These are phyloP conservation scores for Eutrema heterophyllum DNA, from an alignment of 345 rosid genomes.

Conservation along the genomic window DNA sequence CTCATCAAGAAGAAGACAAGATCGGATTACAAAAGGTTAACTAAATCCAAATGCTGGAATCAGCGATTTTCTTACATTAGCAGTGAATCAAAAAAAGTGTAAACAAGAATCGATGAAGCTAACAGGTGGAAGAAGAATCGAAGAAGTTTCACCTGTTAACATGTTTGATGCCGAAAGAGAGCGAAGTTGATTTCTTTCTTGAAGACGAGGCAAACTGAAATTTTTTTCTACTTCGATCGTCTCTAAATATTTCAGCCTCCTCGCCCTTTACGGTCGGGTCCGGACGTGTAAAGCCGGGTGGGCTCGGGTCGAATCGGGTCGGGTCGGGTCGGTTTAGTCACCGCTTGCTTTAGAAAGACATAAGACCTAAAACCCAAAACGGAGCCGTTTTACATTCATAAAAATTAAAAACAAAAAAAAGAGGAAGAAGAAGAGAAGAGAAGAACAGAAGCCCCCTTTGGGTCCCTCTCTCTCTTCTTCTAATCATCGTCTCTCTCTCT, in stretches of 20 bases:
- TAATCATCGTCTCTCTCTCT: conserved; percentile 24
- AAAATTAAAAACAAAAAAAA: not conserved
- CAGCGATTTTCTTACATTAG: not conserved
- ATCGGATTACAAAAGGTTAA: not conserved
- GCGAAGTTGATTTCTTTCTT: conserved; percentile 7
- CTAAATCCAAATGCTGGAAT: not conserved
- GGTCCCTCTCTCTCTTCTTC: conserved; percentile 19
- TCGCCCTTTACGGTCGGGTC: not conserved
- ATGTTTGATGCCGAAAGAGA: not conserved
- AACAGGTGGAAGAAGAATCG: not conserved
- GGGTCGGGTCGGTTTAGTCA: not conserved
- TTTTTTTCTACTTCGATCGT: not conserved
- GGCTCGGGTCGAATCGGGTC: not conserved
- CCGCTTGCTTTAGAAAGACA: not conserved
- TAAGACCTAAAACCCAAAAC: conserved; percentile 7
- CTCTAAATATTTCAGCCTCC: not conserved
- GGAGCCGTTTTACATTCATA: not conserved
- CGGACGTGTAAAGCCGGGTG: not conserved
- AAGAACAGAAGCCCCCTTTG: conserved; percentile 11
- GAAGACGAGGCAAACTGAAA: not conserved
- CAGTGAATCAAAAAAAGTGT: not conserved
- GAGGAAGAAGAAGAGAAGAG: not conserved
- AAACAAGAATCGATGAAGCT: not conserved
- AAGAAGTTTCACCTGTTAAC: conserved; percentile 9
- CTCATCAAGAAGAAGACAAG: not conserved